Conservation (phyloP, 768 basidiomycete genomes). For the Termitomyces sp. region DNA sequence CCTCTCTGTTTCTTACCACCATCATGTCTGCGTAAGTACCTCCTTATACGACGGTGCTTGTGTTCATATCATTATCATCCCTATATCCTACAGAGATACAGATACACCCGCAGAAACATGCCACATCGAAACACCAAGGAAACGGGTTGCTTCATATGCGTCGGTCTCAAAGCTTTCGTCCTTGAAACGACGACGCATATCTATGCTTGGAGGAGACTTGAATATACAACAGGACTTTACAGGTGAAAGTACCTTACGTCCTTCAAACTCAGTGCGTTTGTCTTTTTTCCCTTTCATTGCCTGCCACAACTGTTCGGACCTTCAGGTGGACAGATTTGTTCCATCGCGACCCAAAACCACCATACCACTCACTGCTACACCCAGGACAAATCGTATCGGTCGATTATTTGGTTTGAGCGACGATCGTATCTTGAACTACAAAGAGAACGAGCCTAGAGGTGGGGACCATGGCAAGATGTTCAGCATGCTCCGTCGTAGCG, state of each 20-base stretch:
- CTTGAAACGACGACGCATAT: slow-evolving; percentile 35
- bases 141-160: slow-evolving; percentile 29
- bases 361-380: slow-evolving; percentile 55
- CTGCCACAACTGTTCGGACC: neutral
- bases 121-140: slow-evolving; percentile 17
- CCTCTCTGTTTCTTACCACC: neutral
- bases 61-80: neutral
- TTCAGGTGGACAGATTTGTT: slow-evolving; percentile 58
- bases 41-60: neutral
- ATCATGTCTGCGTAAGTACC: slow-evolving; percentile 1
- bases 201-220: slow-evolving; percentile 31
- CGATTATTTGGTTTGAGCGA: slow-evolving; percentile 54
- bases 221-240: slow-evolving; percentile 19
- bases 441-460: slow-evolving; percentile 26
- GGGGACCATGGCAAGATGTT: slow-evolving; percentile 34
- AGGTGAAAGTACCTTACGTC: slow-evolving; percentile 6
- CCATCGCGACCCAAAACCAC: slow-evolving; percentile 42
- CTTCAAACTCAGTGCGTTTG: slow-evolving; percentile 13
- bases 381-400: slow-evolving; percentile 62
- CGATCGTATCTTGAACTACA: slow-evolving; percentile 49
- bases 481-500: slow-evolving; percentile 44
- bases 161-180: slow-evolving; percentile 36
- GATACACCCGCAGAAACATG: slow-evolving; percentile 4
- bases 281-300: neutral
- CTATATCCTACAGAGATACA: neutral